Conservation (phyloP, 768 basidiomycete species). For the Phallus indusiatus region DNA sequence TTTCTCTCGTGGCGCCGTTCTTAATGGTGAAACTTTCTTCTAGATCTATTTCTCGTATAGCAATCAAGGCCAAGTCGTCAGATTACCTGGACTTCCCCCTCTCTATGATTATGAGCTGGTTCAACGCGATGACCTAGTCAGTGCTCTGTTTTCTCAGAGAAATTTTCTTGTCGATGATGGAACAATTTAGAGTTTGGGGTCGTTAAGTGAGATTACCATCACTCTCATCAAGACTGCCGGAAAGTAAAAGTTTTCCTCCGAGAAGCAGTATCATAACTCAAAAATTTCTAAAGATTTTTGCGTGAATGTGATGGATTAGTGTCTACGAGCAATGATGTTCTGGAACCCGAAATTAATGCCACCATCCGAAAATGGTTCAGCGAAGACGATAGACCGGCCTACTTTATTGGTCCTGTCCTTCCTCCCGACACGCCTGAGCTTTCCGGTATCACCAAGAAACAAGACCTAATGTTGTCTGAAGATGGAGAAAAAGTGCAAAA, state of each 20-base stretch:
- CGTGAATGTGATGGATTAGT: conserved; percentile 14
- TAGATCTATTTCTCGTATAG: conserved; percentile 1
- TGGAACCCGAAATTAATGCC: conserved; percentile 11
- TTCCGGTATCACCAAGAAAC: background rate
- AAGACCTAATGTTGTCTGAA: conserved; percentile 7
- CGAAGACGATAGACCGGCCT: conserved; percentile 1
- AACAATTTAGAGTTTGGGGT: conserved; percentile 10
- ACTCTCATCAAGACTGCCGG: background rate
- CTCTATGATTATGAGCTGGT: conserved; percentile 7
- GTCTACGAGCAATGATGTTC: conserved; percentile 5
- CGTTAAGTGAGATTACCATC: background rate
- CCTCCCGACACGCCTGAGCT: background rate
- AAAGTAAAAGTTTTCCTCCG: background rate
- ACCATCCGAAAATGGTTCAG: conserved; percentile 11
- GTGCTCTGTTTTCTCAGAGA: background rate
- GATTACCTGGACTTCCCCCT: conserved; percentile 2
- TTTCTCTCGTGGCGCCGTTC: background rate
- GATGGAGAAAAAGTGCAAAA: conserved; percentile 8
- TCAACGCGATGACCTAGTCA: background rate
- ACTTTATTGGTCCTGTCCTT: conserved; percentile 13
- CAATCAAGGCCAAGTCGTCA: background rate
- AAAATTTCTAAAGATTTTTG: background rate
- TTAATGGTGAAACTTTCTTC: background rate
- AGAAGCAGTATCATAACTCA: background rate
- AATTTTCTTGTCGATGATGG: background rate